phyloP scores from a whole-genome alignment of 345 rosid species.

The Turritis glabra region DNA sequence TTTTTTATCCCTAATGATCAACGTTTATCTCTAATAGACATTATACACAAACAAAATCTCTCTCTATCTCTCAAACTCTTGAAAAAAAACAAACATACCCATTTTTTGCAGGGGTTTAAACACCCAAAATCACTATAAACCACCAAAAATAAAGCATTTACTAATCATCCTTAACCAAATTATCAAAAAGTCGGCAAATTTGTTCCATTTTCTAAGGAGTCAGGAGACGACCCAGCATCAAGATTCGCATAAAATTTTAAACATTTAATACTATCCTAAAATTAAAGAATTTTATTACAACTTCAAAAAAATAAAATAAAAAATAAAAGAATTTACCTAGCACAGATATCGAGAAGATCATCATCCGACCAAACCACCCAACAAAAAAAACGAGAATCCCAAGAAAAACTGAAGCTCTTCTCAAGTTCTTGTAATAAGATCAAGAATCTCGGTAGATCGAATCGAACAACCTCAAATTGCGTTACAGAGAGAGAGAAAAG shows the following conservation, averaged over 20 bases:
- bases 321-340: constrained; percentile 18
- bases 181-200: constrained; percentile 12
- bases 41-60: not conserved
- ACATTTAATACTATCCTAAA: constrained; percentile 14
- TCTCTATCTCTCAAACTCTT: not conserved
- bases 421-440: constrained; percentile 29
- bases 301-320: not conserved
- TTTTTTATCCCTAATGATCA: not conserved
- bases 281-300: not conserved
- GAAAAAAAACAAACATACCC: too few species aligned
- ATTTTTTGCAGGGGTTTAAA: too few species aligned
- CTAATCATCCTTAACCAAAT: not conserved
- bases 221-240: constrained; percentile 28
- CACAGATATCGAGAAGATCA: constrained; percentile 33
- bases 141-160: not conserved
- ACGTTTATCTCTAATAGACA: not conserved
- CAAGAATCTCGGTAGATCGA: constrained; percentile 43
- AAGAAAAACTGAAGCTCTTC: constrained; percentile 5
- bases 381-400: not conserved
- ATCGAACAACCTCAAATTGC: constrained; percentile 13
- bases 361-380: constrained; percentile 17
- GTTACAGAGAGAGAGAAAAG: constrained; percentile 18
- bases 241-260: constrained; percentile 23
- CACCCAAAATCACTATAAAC: not conserved
- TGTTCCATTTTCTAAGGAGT: constrained; percentile 39